phyloP scores from a whole-genome alignment of 495 filamentous ascomycete species.

The Penicillium pancosmium region DNA sequence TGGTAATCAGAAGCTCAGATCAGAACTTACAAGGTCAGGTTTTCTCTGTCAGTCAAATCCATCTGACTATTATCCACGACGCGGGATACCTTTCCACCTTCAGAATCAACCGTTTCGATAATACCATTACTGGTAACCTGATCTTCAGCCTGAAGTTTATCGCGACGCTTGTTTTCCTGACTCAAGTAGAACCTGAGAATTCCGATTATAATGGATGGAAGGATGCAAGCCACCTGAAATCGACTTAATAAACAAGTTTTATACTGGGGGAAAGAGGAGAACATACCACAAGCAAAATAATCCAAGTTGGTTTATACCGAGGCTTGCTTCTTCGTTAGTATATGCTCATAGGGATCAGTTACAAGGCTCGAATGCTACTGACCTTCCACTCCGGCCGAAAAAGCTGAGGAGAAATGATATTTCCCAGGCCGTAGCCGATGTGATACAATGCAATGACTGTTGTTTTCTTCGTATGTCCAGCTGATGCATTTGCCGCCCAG shows the following conservation, averaged over 20 bases:
- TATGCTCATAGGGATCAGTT: background rate
- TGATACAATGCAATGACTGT: conserved; percentile 39
- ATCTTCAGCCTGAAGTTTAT: conserved; percentile 24
- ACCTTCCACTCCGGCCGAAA: conserved; percentile 38
- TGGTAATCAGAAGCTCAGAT: background rate
- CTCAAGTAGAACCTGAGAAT: conserved; percentile 28
- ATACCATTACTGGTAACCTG: conserved; percentile 32
- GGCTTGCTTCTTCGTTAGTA: conserved; percentile 20
- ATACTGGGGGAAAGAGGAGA: background rate
- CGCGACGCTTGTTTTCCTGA: conserved; percentile 39
- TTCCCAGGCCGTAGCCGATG: conserved; percentile 42
- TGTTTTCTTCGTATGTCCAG: conserved; percentile 45
- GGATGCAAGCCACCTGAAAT: conserved; percentile 30
- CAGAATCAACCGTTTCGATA: conserved; percentile 34
- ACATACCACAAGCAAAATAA: conserved; percentile 42
- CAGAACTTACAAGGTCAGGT: conserved; percentile 41
- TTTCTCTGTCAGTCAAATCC: conserved; percentile 46
- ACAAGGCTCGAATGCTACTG: background rate
- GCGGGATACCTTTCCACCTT: conserved; percentile 30
- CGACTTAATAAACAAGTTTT: background rate
- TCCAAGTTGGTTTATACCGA: conserved; percentile 42
- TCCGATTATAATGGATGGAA: conserved; percentile 31
- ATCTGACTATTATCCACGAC: conserved; percentile 43
- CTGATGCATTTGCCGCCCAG: conserved; percentile 37
- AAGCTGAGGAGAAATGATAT: conserved; percentile 38